phyloP scores from a whole-genome alignment of 163 green algal species.

The Chlorella variabilis region DNA sequence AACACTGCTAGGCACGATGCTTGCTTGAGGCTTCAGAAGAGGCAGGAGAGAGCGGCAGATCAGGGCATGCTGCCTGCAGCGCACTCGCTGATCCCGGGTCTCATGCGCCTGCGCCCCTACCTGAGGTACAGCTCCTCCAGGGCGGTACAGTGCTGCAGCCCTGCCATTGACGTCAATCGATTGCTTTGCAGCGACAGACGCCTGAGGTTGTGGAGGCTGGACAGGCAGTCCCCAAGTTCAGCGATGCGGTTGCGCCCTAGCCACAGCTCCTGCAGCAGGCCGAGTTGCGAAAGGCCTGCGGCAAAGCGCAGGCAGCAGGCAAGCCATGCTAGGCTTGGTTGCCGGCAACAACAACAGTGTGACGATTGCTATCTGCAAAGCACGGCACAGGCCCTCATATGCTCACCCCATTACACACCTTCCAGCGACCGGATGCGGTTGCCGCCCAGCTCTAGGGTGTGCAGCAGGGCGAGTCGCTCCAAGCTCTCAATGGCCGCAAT shows the following conservation, averaged over 20 bases:
- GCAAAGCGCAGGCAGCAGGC: neutral
- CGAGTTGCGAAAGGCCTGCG: constrained; percentile 58
- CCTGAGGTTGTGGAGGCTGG: constrained; percentile 46
- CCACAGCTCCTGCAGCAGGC: constrained; percentile 88
- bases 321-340: neutral
- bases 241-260: constrained; percentile 92
- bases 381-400: neutral
- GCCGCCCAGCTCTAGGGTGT: constrained; percentile 87
- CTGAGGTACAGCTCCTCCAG: constrained; percentile 94
- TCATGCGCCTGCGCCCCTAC: too few relatives aligned
- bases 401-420: constrained; percentile 9
- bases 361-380: too few relatives aligned
- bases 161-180: constrained; percentile 78
- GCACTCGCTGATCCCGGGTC: too few relatives aligned
- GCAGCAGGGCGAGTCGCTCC: constrained; percentile 53
- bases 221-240: constrained; percentile 31
- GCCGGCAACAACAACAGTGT: too few relatives aligned
- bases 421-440: constrained; percentile 82
- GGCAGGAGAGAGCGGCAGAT: too few relatives aligned
- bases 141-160: constrained; percentile 69
- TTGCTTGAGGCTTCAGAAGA: too few relatives aligned
- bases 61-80: too few relatives aligned
- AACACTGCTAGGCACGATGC: too few relatives aligned
- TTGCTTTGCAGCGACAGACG: constrained; percentile 92
- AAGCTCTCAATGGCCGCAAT: constrained; percentile 66